Evolutionary conservation across 176 grass and related monocot species (phyloP).

Genomic region (Aegilops bicornis): DNA sequence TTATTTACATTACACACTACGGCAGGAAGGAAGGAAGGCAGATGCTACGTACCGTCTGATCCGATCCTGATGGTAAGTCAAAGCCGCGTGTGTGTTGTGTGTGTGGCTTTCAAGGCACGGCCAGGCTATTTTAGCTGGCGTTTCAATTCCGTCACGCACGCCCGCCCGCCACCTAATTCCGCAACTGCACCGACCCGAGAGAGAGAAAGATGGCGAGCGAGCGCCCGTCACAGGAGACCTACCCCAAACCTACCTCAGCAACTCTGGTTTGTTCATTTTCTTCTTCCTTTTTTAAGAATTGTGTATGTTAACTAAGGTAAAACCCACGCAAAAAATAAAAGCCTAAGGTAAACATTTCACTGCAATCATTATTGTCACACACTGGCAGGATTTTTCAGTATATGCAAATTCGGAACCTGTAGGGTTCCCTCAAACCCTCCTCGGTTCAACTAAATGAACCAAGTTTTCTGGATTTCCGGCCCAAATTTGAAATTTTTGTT

Average conservation of each 20-base stretch:
- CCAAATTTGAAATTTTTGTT: no score
- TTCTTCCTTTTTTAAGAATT: no score
- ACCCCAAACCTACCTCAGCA: conserved; percentile 7
- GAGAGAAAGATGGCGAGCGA: background rate
- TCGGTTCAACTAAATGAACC: no score
- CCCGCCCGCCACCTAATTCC: conserved; percentile 25
- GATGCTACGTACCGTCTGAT: background rate
- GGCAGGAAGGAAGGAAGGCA: background rate
- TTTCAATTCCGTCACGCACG: conserved; percentile 35
- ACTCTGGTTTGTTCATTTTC: background rate
- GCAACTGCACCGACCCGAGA: background rate
- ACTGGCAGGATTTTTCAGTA: no score
- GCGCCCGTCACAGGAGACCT: background rate
- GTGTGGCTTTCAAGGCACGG: conserved; percentile 28
- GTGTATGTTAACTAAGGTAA: no score
- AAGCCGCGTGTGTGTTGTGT: background rate
- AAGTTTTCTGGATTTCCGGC: no score
- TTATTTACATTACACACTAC: background rate
- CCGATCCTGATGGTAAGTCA: background rate
- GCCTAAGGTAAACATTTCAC: no score
- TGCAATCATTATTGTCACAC: no score
- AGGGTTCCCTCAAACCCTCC: no score
- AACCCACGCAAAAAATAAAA: no score
- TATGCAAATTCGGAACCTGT: no score
- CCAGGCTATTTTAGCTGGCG: conserved; percentile 41